phyloP scores from a whole-genome alignment of 345 rosid species.

The Pugionium cornutum region DNA sequence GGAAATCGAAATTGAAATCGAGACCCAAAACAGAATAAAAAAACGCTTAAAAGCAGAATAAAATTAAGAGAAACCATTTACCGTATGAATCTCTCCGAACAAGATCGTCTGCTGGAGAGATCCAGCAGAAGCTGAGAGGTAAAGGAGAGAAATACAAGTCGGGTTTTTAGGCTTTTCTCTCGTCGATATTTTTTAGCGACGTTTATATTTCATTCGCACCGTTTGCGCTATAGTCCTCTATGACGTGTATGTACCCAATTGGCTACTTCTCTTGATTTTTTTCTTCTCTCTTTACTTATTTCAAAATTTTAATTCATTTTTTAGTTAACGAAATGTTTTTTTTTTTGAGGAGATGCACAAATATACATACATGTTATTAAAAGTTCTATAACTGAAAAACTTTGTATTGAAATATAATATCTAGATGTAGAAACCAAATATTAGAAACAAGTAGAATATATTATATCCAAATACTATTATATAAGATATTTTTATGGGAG shows the following conservation, averaged over 20 bases:
- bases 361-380: no score
- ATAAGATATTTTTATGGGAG: no score
- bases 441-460: no score
- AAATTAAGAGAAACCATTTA: constrained; percentile 10
- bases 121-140: constrained; percentile 41
- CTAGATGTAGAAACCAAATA: no score
- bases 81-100: constrained; percentile 38
- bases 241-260: constrained; percentile 32
- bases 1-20: constrained; percentile 8
- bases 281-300: constrained; percentile 3
- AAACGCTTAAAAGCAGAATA: not conserved
- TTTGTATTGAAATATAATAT: no score
- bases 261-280: constrained; percentile 6
- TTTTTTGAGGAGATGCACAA: no score
- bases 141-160: constrained; percentile 29
- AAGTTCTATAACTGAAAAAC: no score
- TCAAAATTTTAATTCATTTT: constrained; percentile 17
- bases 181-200: constrained; percentile 13
- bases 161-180: constrained; percentile 28
- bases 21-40: not conserved
- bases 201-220: constrained; percentile 31
- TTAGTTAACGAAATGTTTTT: no score
- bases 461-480: no score
- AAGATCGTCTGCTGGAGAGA: constrained; percentile 11
- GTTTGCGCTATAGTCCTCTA: constrained; percentile 34